A percentile compares a stretch with the other conserved stretches of the same genome.
phyloP scores from a whole-genome alignment of 768 basidiomycete genomes.

The Calocera viscosa region DNA sequence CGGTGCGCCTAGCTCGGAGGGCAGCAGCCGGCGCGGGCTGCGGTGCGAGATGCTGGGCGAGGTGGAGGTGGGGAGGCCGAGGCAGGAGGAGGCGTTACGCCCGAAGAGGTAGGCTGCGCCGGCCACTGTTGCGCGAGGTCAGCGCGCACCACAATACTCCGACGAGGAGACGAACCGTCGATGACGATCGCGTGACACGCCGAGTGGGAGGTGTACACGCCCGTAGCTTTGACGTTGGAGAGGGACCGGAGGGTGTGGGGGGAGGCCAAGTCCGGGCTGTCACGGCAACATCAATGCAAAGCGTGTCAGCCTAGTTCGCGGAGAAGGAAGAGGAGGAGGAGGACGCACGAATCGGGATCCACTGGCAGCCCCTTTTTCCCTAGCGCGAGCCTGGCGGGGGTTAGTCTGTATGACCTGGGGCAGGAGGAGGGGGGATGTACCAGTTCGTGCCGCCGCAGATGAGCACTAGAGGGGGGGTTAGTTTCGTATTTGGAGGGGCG shows the following conservation, averaged over 20 bases:
- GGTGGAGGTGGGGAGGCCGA: slow-evolving; percentile 48
- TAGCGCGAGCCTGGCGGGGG: slow-evolving; percentile 48
- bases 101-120: slow-evolving; percentile 87
- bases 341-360: slow-evolving; percentile 11
- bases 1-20: slow-evolving; percentile 49
- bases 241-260: slow-evolving; percentile 84
- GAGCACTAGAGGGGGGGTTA: slow-evolving; percentile 39
- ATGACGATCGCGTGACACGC: slow-evolving; percentile 66
- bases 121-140: slow-evolving; percentile 25
- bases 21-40: slow-evolving; percentile 48
- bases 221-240: slow-evolving; percentile 58
- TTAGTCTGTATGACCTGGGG: slow-evolving; percentile 15
- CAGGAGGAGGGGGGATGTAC: slow-evolving; percentile 33
- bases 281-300: neutral
- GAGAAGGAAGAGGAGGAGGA: neutral
- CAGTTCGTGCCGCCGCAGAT: slow-evolving; percentile 83
- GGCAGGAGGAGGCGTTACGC: slow-evolving; percentile 55
- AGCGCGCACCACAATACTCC: too few species aligned
- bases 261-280: slow-evolving; percentile 67
- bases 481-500: too few species aligned
- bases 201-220: slow-evolving; percentile 62
- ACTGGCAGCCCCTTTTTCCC: slow-evolving; percentile 61
- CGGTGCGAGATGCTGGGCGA: slow-evolving; percentile 52
- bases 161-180: slow-evolving; percentile 36
- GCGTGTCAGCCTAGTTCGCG: neutral